Evolutionary conservation across 75 land plant genomes (phyloP), one percentile per base, ranked within the genome.

Genomic region (Cupressus sempervirens): DNA sequence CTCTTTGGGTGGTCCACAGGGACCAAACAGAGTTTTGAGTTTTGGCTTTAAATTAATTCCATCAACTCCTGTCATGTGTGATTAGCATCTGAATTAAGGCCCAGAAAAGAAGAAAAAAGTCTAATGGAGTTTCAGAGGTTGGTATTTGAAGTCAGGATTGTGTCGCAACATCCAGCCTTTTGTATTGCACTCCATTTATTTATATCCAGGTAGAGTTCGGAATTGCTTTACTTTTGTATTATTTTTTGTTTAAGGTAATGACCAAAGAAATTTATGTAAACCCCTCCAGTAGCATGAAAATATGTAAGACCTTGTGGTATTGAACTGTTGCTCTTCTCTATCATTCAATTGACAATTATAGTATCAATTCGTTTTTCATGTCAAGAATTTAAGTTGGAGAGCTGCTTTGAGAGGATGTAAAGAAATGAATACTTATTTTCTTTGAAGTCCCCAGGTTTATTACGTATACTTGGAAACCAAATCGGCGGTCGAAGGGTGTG

Each of bases 101-200:
- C 12, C 74, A 70, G 74, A 70, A 70, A 70, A 70, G 14, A 29
- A 70, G 30, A 70, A 14, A 70, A 70, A 70, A 26, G 13, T 9
- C 30, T 23, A 29, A 70, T 70, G 74, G 74, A 70, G 74, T 70
- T 70, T 70, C 34, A 29, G 74, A 70, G 74, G 74, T 70, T 70
- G 74, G 74, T 35, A 30, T 70, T 70, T 70, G 74, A 70, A 70
- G 74, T 70, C 74, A 70, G 74, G 74, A 70, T 70, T 70, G 34
- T 70, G 34, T 70, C 74, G 30, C 74, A 70, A 70, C 12, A 72
- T 72, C 74, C 74, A 32, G 74, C 74, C 74, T 72, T 48, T 72
- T 72, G 74, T 72, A 72, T 72, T 72, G 32, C 36, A 72, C 74
- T 72, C 67, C 67, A 32, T 72, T 72, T 72, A 72, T 72, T 72